These are phyloP conservation scores for Cubamyces lactineus DNA, from an alignment of 768 basidiomycete species.

Conservation along the genomic window DNA sequence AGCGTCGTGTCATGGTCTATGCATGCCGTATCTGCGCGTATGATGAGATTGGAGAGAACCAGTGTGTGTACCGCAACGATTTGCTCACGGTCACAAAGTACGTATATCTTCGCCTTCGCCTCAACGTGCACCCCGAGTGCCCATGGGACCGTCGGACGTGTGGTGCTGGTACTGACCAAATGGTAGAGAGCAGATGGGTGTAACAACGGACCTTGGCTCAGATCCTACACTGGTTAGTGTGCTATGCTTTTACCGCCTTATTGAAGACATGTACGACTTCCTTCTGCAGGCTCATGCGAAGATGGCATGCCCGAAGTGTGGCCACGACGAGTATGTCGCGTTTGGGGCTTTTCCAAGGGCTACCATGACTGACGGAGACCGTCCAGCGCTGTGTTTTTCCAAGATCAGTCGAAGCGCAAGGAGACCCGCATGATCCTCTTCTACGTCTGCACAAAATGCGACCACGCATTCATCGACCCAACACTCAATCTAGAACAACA, in stretches of 20 bases:
- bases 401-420: conserved; percentile 96
- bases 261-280: not conserved
- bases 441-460: conserved; percentile 86
- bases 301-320: conserved; percentile 81
- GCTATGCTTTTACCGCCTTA: conserved; percentile 2
- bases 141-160: not conserved
- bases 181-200: conserved; percentile 87
- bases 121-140: conserved; percentile 1
- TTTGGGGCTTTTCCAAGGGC: not conserved
- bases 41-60: conserved; percentile 83
- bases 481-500: conserved; percentile 30
- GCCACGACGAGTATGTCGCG: conserved; percentile 75
- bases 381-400: conserved; percentile 88
- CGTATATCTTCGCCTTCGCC: conserved; percentile 21
- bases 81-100: conserved; percentile 92
- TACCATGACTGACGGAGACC: not conserved
- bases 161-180: conserved; percentile 1
- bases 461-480: conserved; percentile 75
- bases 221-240: conserved; percentile 83
- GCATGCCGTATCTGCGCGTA: conserved; percentile 90
- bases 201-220: conserved; percentile 83
- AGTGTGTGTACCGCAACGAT: conserved; percentile 93
- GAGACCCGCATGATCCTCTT: conserved; percentile 95
- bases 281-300: conserved; percentile 73
- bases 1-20: conserved; percentile 85